Conservation (phyloP, 169 alveolate species). For the Toxoplasma gondii region DNA sequence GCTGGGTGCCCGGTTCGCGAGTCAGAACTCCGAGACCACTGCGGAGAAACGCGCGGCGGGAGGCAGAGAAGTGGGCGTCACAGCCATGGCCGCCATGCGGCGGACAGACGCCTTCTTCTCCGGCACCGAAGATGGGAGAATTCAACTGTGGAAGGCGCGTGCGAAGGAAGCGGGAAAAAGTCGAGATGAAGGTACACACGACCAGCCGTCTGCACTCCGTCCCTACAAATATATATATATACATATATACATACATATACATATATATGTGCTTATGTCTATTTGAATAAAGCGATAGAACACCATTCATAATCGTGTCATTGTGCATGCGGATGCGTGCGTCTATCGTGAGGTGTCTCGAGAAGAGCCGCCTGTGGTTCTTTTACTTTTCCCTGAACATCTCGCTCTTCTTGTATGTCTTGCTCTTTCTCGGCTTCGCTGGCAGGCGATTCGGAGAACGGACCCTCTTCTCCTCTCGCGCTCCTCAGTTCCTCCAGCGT, state of each 20-base stretch:
- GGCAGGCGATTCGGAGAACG: background rate
- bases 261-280: background rate
- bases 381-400: background rate
- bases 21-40: background rate
- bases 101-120: constrained; percentile 41
- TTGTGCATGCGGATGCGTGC: no score
- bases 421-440: background rate
- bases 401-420: background rate
- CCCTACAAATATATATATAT: background rate
- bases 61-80: background rate
- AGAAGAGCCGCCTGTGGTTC: no score
- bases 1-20: constrained; percentile 12
- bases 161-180: background rate
- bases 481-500: background rate
- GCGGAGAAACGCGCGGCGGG: background rate
- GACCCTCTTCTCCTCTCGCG: background rate
- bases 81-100: constrained; percentile 54
- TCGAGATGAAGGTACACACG: background rate
- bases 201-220: background rate
- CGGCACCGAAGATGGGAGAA: constrained; percentile 40
- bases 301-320: no score
- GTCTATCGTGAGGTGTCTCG: no score
- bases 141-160: constrained; percentile 50
- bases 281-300: no score
- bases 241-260: background rate